Evolutionary conservation across 441 rosid species (phyloP).

Genomic region (Pelargonium cotyledonis): DNA sequence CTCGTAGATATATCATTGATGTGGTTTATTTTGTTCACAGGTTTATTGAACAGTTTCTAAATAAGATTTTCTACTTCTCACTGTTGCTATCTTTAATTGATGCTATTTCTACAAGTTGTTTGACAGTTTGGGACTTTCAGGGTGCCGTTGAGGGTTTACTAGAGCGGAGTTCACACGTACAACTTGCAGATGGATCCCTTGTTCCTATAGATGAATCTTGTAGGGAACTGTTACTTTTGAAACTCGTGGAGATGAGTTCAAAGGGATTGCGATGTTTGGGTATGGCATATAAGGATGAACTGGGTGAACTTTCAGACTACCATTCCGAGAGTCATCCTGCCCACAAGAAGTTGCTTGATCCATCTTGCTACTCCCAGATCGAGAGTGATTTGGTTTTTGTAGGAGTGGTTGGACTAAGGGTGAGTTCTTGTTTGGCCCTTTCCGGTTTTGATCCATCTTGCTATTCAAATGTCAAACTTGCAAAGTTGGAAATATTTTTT

Average conservation of each 20-base stretch:
- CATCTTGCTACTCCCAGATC: slow-evolving; percentile 66
- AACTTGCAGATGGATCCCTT: slow-evolving; percentile 40
- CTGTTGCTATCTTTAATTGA: too few relatives aligned
- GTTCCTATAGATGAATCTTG: slow-evolving; percentile 31
- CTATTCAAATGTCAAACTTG: slow-evolving; percentile 7
- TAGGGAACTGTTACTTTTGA: slow-evolving; percentile 24
- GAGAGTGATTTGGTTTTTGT: slow-evolving; percentile 72
- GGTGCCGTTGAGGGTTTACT: slow-evolving; percentile 46
- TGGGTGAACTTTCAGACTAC: slow-evolving; percentile 36
- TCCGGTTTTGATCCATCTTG: not conserved
- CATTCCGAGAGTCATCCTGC: slow-evolving; percentile 69
- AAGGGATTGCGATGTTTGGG: slow-evolving; percentile 40
- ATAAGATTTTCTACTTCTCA: not conserved
- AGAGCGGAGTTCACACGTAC: slow-evolving; percentile 41
- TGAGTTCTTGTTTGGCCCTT: slow-evolving; percentile 27
- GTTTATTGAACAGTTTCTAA: too few relatives aligned
- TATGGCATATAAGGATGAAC: slow-evolving; percentile 40
- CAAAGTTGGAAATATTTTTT: not conserved
- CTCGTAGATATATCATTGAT: slow-evolving; percentile 35
- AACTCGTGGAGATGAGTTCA: slow-evolving; percentile 34
- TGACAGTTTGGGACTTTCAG: slow-evolving; percentile 21
- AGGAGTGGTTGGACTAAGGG: slow-evolving; percentile 85
- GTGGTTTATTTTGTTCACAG: slow-evolving; percentile 33
- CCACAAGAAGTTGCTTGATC: slow-evolving; percentile 68
- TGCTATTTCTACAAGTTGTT: not conserved